Conservation (phyloP, 83 land plant species). For the Diphasiastrum complanatum region DNA sequence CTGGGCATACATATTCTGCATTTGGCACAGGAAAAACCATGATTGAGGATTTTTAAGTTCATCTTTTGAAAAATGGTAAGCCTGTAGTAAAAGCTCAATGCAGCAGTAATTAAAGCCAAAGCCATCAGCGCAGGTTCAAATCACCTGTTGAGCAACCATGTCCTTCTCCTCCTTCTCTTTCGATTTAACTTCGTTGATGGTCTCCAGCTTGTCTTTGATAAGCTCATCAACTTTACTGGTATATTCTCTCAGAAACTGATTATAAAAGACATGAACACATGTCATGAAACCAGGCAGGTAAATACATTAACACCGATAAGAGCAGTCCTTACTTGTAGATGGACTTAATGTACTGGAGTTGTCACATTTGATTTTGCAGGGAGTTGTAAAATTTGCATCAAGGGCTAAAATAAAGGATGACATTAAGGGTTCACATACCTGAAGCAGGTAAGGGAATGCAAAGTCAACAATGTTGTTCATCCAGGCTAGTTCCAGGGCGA, state of each 20-base stretch:
- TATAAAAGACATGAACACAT: background rate
- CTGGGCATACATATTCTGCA: constrained; percentile 11
- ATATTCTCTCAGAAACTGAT: background rate
- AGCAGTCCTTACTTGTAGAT: background rate
- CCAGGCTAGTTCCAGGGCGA: too few species aligned
- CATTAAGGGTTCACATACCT: background rate
- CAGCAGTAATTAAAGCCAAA: background rate
- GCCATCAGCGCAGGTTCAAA: background rate
- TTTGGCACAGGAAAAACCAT: too few species aligned
- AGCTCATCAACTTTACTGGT: too few species aligned
- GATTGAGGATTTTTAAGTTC: too few species aligned
- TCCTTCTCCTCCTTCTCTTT: constrained; percentile 10
- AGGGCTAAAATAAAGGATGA: background rate
- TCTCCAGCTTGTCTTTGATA: constrained; percentile 1
- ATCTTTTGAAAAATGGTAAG: background rate
- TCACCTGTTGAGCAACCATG: constrained; percentile 7
- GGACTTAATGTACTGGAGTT: background rate
- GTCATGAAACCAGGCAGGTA: background rate
- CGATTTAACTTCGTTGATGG: background rate
- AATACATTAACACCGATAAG: background rate
- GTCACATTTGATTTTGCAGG: background rate
- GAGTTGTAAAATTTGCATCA: background rate
- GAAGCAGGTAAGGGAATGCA: background rate
- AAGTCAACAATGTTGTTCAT: too few species aligned
- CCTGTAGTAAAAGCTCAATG: background rate